A percentile compares a stretch with the other conserved stretches of the same genome.
phyloP scores from a whole-genome alignment of 805 yeast genomes.

The Priceomyces castillae region DNA sequence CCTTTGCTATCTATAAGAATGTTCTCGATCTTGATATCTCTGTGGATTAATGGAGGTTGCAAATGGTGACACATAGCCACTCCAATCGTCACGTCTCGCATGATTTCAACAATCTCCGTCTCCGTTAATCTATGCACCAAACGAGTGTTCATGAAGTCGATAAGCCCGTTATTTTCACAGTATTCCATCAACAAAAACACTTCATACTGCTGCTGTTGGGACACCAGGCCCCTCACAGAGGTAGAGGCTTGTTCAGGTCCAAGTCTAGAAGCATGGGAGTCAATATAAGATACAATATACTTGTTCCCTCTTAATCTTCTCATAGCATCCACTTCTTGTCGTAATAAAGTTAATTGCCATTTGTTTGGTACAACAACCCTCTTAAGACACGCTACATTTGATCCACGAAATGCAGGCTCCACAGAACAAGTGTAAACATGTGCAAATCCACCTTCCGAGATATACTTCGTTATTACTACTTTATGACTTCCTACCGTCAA shows the following conservation, averaged over 20 bases:
- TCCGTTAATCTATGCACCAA: conserved; percentile 65
- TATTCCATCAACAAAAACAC: conserved; percentile 80
- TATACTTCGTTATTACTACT: conserved; percentile 63
- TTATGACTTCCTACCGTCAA: conserved; percentile 83
- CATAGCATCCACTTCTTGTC: conserved; percentile 98
- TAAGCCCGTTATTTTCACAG: conserved; percentile 70
- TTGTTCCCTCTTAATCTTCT: conserved; percentile 75
- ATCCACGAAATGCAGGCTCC: conserved; percentile 49
- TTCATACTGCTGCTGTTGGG: conserved; percentile 55
- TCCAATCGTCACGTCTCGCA: conserved; percentile 69
- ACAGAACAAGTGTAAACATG: conserved; percentile 83
- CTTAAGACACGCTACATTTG: conserved; percentile 74
- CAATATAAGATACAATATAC: conserved; percentile 85
- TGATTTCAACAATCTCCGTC: conserved; percentile 61
- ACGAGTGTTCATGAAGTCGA: conserved; percentile 77
- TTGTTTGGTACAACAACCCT: conserved; percentile 95
- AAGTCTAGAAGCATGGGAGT: conserved; percentile 88
- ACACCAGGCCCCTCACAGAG: neutral
- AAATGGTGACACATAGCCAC: conserved; percentile 77
- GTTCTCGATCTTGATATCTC: conserved; percentile 83
- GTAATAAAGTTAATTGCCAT: conserved; percentile 68
- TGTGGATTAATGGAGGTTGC: conserved; percentile 66
- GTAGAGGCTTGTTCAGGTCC: conserved; percentile 1
- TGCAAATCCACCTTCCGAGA: conserved; percentile 93
- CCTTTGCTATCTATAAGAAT: conserved; percentile 61